Evolutionary conservation across 805 yeast species (phyloP), one percentile per base, ranked within the genome.

Genomic region (Suhomyces sp.): DNA sequence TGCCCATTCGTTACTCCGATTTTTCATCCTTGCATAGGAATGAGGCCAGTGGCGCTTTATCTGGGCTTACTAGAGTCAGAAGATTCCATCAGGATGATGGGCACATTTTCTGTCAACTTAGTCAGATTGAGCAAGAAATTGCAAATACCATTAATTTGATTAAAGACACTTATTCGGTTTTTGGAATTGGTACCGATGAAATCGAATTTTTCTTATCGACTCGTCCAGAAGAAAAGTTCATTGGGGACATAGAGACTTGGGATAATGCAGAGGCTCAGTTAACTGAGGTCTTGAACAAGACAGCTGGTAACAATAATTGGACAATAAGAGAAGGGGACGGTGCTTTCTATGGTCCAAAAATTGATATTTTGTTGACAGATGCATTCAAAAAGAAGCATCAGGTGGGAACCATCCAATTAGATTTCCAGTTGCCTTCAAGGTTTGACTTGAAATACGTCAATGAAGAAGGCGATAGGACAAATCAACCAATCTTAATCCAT

Each of bases 41-140:
- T 53, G 98, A 93, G 60, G 82, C 95, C 18, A 82, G 95, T 38
- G 98, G 98, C 3, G 95, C 98, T 1, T 71, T 93, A 14, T 76
- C 91, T 5, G 98, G 98, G 0, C 67, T 93, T 23, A 93, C 98
- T 0, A 71, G 98, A 38, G 96, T 93, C 3, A 76, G 98, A 39
- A 70, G 96, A 44, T 93, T 93, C 63, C 98, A 93, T 60, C 98
- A 93, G 63, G 98, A 93, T 59, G 98, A 93, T 58, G 98, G 97
- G 6, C 98, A 93, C 51, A 90, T 93, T 18, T 93, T 93, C 58
- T 93, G 98, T 55, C 77, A 82, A 2, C 70, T 74, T 22, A 78
- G 74, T 5, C 98, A 93, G 61, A 81, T 93, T 31, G 75, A 73
- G 31, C 49, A 57, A 19, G 98, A 93, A 54, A 88, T 93, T 31